Conservation (phyloP, 2,329 filamentous ascomycete species). For the Gaeumannomyces tritici region DNA sequence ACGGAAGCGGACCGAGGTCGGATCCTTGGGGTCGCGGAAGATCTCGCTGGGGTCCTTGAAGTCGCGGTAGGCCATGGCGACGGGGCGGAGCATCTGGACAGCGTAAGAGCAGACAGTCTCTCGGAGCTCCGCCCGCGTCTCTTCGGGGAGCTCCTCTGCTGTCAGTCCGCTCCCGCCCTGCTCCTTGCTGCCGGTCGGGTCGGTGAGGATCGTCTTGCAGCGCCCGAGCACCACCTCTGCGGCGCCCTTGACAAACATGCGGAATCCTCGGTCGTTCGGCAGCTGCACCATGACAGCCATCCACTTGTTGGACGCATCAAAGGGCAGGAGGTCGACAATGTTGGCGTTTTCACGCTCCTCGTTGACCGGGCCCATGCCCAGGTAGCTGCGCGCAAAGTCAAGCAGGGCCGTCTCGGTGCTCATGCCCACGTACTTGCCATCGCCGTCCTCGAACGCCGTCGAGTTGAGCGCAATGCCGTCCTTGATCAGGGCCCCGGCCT, state of each 20-base stretch:
- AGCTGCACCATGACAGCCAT: slow-evolving; percentile 56
- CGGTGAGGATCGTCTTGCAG: slow-evolving; percentile 16
- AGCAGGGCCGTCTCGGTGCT: slow-evolving; percentile 71
- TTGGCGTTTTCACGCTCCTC: slow-evolving; percentile 54
- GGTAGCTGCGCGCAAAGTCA: slow-evolving; percentile 54
- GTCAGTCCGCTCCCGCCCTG: neutral
- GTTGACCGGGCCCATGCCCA: slow-evolving; percentile 52
- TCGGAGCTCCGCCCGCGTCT: neutral
- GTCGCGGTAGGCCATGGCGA: slow-evolving; percentile 62
- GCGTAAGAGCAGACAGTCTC: slow-evolving; percentile 5
- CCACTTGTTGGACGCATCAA: slow-evolving; percentile 44
- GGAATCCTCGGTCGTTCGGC: slow-evolving; percentile 33
- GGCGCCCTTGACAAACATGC: slow-evolving; percentile 45
- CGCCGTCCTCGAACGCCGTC: slow-evolving; percentile 56
- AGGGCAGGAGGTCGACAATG: slow-evolving; percentile 29
- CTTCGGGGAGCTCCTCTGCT: neutral
- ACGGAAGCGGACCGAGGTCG: slow-evolving; percentile 40
- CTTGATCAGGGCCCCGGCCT: slow-evolving; percentile 28
- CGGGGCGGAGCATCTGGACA: slow-evolving; percentile 29
- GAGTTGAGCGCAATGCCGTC: slow-evolving; percentile 49
- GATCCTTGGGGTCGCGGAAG: slow-evolving; percentile 55
- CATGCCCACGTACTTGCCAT: slow-evolving; percentile 56
- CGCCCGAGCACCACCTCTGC: slow-evolving; percentile 37
- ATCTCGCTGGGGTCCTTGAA: slow-evolving; percentile 48
- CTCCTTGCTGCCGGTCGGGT: neutral